phyloP scores from a whole-genome alignment of 352 stramenopile species.

The Halophytophthora batemanensis region DNA sequence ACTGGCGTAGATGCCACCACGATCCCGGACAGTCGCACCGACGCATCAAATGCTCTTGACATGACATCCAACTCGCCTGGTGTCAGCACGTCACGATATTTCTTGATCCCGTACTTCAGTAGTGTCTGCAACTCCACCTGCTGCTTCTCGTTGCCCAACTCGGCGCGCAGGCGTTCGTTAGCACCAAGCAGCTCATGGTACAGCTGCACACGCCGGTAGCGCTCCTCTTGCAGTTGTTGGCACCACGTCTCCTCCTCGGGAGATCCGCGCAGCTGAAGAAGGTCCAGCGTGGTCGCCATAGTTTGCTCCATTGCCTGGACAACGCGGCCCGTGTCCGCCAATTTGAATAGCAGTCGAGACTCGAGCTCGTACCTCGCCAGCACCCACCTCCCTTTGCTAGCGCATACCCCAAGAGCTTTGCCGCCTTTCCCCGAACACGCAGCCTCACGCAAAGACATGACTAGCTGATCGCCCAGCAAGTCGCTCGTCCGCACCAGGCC shows the following conservation, averaged over 20 bases:
- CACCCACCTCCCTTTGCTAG: too few relatives aligned
- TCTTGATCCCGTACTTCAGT: slow-evolving; percentile 3
- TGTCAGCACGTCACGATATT: slow-evolving; percentile 1
- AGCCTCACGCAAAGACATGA: too few relatives aligned
- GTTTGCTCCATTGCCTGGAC: slow-evolving; percentile 2
- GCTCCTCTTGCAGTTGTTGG: neutral
- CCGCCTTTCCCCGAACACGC: too few relatives aligned
- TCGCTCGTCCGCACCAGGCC: too few relatives aligned
- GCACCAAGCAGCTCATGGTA: slow-evolving; percentile 4
- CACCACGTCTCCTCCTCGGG: neutral
- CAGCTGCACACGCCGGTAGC: neutral
- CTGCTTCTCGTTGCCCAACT: slow-evolving; percentile 6
- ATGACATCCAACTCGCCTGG: slow-evolving; percentile 4
- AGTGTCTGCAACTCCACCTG: slow-evolving; percentile 9
- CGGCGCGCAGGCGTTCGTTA: neutral
- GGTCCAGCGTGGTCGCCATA: neutral
- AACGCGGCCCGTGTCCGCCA: slow-evolving; percentile 8
- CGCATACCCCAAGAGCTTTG: too few relatives aligned
- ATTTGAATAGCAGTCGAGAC: slow-evolving; percentile 7
- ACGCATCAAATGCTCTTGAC: slow-evolving; percentile 1
- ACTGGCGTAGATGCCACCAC: slow-evolving; percentile 2
- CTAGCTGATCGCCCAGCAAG: too few relatives aligned
- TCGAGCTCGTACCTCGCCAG: slow-evolving; percentile 3
- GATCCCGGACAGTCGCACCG: neutral
- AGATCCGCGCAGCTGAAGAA: neutral